Percentiles rank a stretch among this genome's conserved stretches.
phyloP scores from a whole-genome alignment of 2,329 filamentous ascomycete species.

The Aspergillus latus region DNA sequence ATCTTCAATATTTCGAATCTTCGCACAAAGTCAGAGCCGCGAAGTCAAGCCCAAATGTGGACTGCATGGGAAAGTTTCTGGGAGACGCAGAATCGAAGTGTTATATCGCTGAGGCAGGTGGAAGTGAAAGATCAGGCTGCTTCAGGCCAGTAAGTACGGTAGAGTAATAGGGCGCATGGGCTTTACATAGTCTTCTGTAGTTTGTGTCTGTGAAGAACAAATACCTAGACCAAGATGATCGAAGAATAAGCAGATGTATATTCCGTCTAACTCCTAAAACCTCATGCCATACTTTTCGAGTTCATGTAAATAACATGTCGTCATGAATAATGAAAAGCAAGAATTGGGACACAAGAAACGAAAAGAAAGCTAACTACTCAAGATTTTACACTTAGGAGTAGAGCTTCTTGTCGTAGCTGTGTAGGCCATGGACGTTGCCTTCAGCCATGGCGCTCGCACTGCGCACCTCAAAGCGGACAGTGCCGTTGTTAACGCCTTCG shows the following conservation, averaged over 20 bases:
- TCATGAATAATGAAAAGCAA: constrained; percentile 24
- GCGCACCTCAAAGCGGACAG: constrained; percentile 87
- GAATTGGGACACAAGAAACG: constrained; percentile 20
- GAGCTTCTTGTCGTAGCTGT: constrained; percentile 99
- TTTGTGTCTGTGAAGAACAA: no score
- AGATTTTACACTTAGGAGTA: constrained; percentile 65
- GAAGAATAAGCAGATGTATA: constrained; percentile 14
- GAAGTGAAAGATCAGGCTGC: no score
- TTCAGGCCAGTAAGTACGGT: no score
- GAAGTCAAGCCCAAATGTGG: no score
- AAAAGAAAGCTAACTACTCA: constrained; percentile 12
- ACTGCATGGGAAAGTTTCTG: no score
- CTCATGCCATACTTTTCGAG: constrained; percentile 34
- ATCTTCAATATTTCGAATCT: no score
- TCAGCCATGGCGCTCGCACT: constrained; percentile 94
- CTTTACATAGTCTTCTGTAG: no score
- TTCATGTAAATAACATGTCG: constrained; percentile 31
- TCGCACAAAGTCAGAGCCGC: no score
- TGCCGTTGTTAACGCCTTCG: constrained; percentile 69
- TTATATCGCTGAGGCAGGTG: no score
- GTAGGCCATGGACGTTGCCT: constrained; percentile 92
- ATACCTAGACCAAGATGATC: no score
- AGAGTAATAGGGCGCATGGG: no score
- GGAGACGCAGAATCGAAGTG: no score
- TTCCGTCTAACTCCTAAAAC: constrained; percentile 31